Percentiles rank a stretch among this genome's conserved stretches.
Conservation (phyloP, 768 basidiomycete genomes). For the Suillus alpinus region DNA sequence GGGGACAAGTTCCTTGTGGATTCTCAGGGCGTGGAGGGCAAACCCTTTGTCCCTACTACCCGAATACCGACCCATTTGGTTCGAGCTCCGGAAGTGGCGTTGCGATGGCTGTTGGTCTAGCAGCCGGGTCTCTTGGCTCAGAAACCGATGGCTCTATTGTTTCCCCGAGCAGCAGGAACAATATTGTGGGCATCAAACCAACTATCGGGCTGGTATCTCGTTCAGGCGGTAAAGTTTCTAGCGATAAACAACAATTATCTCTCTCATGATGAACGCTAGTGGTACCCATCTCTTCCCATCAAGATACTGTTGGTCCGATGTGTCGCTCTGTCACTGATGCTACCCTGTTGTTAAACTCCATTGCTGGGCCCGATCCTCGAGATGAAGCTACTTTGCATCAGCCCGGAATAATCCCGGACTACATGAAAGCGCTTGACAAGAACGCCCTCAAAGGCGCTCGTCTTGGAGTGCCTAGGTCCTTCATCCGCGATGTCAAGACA, state of each 20-base stretch:
- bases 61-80: conserved; percentile 46
- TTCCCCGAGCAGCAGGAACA: conserved; percentile 35
- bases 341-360: conserved; percentile 49
- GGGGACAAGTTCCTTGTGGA: conserved; percentile 40
- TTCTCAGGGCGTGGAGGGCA: conserved; percentile 56
- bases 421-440: conserved; percentile 46
- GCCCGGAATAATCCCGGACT: conserved; percentile 52
- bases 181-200: conserved; percentile 38
- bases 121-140: conserved; percentile 36
- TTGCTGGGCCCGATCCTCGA: conserved; percentile 51
- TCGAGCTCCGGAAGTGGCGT: conserved; percentile 54
- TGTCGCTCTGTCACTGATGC: conserved; percentile 54
- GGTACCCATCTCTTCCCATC: conserved; percentile 53
- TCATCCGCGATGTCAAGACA: conserved; percentile 21
- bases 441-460: conserved; percentile 48
- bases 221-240: conserved; percentile 26
- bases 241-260: background rate
- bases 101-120: conserved; percentile 36
- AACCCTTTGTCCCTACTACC: conserved; percentile 44
- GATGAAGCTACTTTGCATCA: conserved; percentile 53
- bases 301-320: conserved; percentile 61
- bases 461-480: conserved; percentile 50
- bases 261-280: conserved; percentile 31
- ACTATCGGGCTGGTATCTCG: conserved; percentile 40
- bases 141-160: conserved; percentile 46